Base-by-base conservation (phyloP, 768 basidiomycete species). In the Kwoniella mangroviensis region DNA sequence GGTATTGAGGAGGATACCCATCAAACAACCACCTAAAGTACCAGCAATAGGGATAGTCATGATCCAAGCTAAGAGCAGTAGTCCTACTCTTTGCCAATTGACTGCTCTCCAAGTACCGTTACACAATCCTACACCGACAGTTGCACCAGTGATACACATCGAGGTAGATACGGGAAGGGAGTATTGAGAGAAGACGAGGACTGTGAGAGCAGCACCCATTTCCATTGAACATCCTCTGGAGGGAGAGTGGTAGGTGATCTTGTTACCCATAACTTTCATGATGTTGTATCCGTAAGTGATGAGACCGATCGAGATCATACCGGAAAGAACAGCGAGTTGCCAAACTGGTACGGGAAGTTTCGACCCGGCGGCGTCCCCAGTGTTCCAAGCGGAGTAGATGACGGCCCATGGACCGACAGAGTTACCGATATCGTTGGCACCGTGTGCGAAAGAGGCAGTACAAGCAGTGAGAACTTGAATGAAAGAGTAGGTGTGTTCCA, bases 191-290 rank as follows among this genome's bases (percentile, higher is more conserved):
- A 85, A 84, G 63, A 86, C 77, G 53, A 86, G 79, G 67, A 86
- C 85, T 34, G 85, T 85, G 73, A 85, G 82, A 53, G 84, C 78
- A 12, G 84, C 83, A 15, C 84, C 85, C 65, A 86, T 75, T 71
- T 85, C 85, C 85, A 86, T 86, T 10, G 83, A 81, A 73, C 82
- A 84, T 5, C 85, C 85, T 55, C 85, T 83, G 3, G 83, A 84
- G 1, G 85, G 85, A 0, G 84, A 84, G 69, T 82, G 79, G 34
- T 84, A 79, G 28, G 85, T 85, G 75, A 85, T 80, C 58, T 79
- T 77, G 82, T 84, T 84, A 2, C 84, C 83, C 75, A 83, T 79
- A 41, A 82, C 81, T 64, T 78, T 78, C 83, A 84, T 84, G 70
- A 85, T 84, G 79, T 85, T 84, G 80, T 84, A 84, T 28, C 82